phyloP scores from a whole-genome alignment of 768 basidiomycete species.

The Pulveroboletus frians region DNA sequence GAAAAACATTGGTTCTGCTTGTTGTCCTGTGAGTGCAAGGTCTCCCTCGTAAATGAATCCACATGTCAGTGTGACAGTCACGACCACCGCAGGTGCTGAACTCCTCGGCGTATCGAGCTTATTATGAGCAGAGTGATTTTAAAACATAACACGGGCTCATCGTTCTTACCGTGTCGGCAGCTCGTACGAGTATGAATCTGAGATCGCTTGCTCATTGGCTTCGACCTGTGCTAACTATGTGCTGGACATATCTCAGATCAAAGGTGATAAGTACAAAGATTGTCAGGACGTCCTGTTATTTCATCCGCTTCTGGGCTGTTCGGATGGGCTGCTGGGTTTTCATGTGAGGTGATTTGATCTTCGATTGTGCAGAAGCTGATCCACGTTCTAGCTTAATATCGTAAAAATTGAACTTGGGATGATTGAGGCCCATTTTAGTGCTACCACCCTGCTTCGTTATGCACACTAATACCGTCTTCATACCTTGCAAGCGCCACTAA shows the following conservation, averaged over 20 bases:
- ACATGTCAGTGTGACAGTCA: conserved; percentile 40
- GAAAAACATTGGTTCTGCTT: conserved; percentile 39
- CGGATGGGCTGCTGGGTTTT: conserved; percentile 42
- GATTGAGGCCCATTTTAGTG: conserved; percentile 29
- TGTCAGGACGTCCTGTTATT: conserved; percentile 36
- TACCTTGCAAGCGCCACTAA: background rate
- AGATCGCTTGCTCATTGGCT: background rate
- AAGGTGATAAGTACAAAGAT: too few species aligned
- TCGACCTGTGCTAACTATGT: too few species aligned
- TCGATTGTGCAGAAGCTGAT: background rate
- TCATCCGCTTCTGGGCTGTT: conserved; percentile 40
- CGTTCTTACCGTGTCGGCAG: conserved; percentile 17
- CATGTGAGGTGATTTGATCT: conserved; percentile 21
- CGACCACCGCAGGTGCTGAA: conserved; percentile 42
- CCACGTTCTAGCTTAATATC: conserved; percentile 35
- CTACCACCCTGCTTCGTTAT: conserved; percentile 34
- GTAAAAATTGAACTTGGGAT: conserved; percentile 42
- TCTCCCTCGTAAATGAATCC: background rate
- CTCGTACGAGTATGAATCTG: conserved; percentile 39
- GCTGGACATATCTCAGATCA: too few species aligned
- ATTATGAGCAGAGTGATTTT: conserved; percentile 31
- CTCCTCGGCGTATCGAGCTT: conserved; percentile 41
- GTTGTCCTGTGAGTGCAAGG: conserved; percentile 35
- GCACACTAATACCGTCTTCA: conserved; percentile 33
- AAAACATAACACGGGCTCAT: background rate